Base-by-base conservation (phyloP, 352 stramenopile species). In the Phytopythium delawarense region DNA sequence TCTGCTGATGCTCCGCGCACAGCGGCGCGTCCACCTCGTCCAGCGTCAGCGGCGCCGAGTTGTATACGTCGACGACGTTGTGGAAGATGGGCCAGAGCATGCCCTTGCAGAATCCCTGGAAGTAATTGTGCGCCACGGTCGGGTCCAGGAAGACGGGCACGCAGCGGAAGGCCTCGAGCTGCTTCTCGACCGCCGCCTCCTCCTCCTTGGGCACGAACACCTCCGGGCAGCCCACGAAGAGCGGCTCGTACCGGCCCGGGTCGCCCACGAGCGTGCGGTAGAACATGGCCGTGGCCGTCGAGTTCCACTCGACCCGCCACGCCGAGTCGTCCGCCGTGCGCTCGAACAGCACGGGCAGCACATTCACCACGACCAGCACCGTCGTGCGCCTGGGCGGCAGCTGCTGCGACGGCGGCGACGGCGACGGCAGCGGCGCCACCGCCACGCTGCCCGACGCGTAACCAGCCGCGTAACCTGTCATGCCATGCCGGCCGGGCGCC, bases 1-100 rank as follows among this genome's bases (percentile, higher is more conserved):
- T 1, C 25, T 54, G 2, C 6, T 42, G 9, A 7, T 52, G 55
- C 39, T 39, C n/a, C 6, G 18, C 6, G 18, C 8, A 18, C 9
- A 16, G 13, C 18, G 30, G 30, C 30, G 12, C 30, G 13, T 54
- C 53, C 37, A 64, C 71, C 21, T 78, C 71, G 61, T 92, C 84
- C 18, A 92, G 69, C 40, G 74, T 66, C 23, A 92, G 72, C 65
- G 88, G 69, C 21, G 84, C 82, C 44, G 80, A 87, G 61, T 91
- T 92, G 72, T 99, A 99, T 1, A 99, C 94, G 61, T 98, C 96
- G 37, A 98, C 88, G 7, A 98, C 90, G 71, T 99, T 98, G 76
- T 99, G 97, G 65, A 99, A 94, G 34, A 98, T 84, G 1, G 96
- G 96, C 97, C 96, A 99, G 18, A 99, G 84, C n/a, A 98, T 86